These are phyloP conservation scores for Apiospora phragmitis DNA, from an alignment of 2,329 filamentous ascomycete species.

Conservation along the genomic window DNA sequence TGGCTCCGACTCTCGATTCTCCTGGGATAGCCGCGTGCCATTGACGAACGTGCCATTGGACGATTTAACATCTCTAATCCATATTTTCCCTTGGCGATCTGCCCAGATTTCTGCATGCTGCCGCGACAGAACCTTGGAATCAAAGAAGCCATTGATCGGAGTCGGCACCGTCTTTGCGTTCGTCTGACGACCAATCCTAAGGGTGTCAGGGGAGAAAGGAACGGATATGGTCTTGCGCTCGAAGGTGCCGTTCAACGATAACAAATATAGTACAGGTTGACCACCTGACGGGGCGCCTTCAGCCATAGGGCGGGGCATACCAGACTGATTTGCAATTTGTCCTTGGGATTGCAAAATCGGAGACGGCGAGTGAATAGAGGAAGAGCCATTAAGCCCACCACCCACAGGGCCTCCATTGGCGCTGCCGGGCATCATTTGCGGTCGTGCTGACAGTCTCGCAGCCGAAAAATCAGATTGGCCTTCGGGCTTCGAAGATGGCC, in stretches of 20 bases:
- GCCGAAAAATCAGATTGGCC: not conserved
- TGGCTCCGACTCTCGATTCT: slow-evolving; percentile 95
- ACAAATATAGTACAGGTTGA: slow-evolving; percentile 78
- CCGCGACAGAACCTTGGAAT: slow-evolving; percentile 94
- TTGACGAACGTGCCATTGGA: slow-evolving; percentile 99
- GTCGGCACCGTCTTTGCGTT: slow-evolving; percentile 96
- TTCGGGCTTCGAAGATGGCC: slow-evolving; percentile 51
- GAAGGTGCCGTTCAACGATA: slow-evolving; percentile 94
- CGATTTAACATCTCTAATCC: slow-evolving; percentile 95
- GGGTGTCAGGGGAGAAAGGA: slow-evolving; percentile 88
- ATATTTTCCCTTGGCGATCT: slow-evolving; percentile 79
- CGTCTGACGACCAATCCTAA: slow-evolving; percentile 93
- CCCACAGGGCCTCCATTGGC: not conserved
- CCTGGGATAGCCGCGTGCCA: slow-evolving; percentile 81
- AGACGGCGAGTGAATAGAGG: slow-evolving; percentile 39
- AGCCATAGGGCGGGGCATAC: slow-evolving; percentile 60
- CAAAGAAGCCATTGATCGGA: slow-evolving; percentile 90
- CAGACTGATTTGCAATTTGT: slow-evolving; percentile 42
- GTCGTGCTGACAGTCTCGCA: not conserved
- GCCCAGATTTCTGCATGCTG: slow-evolving; percentile 98
- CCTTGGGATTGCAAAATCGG: slow-evolving; percentile 39
- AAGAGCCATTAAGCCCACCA: slow-evolving; percentile 45
- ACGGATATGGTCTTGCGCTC: slow-evolving; percentile 95
- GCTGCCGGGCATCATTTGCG: slow-evolving; percentile 8
- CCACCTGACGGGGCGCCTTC: slow-evolving; percentile 64